Base-by-base conservation (phyloP, 2,329 filamentous ascomycete species). In the Colletotrichum sp. region DNA sequence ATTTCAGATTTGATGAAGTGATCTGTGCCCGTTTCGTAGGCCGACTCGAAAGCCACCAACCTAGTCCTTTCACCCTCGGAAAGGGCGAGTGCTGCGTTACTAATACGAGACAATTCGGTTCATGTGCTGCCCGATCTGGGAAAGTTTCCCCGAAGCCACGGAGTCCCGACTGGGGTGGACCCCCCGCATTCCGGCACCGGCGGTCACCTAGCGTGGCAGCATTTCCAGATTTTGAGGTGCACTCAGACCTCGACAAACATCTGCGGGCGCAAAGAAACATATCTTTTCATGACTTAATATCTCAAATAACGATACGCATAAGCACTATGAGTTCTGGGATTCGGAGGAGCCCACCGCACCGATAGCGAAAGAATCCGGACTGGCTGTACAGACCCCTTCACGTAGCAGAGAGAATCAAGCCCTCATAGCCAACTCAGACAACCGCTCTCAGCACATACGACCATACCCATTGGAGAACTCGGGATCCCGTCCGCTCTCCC, bases 361-460 rank as follows among this genome's bases (percentile, higher is more conserved):
- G 5, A 52, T 13, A 21, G n/a, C 10, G 43, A 52, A 3, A 21
- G 6, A 21, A 52, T 21, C 43, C 10, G n/a, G 4, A 21, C 10
- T 48, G n/a, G n/a, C n/a, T 6, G 12, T 32, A 5, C 2, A 15
- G 32, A 34, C 32, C 32, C 32, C 6, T 34, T 4, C 18, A 48
- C 6, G 39, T 9, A 10, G 10, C 3, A 12, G 9, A 4, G 18
- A 43, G 18, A 48, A 48, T 48, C 18, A 48, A n/a, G 6, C 5
- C 39, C 2, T n/a, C 18, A 48, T 12, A 48, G n/a, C 1, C 43
- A 48, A 7, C 10, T 12, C n/a, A 48, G 6, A 21, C 43, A 7
- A 0, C 6, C 0, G 0, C 0, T 12, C 1, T 13, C 2, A 21
- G 1, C n/a, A 52, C 43, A 52, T 52, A 52, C 43, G 43, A 52